Percentiles rank a stretch among this genome's conserved stretches.
Conservation (phyloP, 768 basidiomycete species). For the Suillus plorans region DNA sequence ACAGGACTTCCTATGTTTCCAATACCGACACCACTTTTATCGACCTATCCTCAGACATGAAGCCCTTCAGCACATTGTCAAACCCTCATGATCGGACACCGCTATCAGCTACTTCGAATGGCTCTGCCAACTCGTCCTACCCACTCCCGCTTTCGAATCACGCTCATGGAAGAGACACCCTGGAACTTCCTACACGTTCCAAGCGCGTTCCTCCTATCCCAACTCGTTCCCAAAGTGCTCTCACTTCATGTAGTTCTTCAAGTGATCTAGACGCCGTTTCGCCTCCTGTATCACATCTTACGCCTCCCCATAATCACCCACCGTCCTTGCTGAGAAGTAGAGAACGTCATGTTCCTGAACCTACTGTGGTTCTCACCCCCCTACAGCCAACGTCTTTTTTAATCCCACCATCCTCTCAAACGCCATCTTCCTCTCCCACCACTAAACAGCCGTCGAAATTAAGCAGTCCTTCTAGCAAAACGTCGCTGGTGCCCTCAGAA, state of each 20-base stretch:
- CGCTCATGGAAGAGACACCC: slow-evolving; percentile 14
- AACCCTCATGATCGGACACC: slow-evolving; percentile 23
- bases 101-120: slow-evolving; percentile 26
- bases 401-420: slow-evolving; percentile 35
- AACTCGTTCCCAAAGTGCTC: slow-evolving; percentile 22
- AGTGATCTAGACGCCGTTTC: slow-evolving; percentile 17
- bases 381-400: slow-evolving; percentile 21
- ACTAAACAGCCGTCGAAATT: slow-evolving; percentile 27
- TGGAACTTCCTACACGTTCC: slow-evolving; percentile 27
- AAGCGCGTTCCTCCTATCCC: slow-evolving; percentile 20
- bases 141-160: slow-evolving; percentile 21
- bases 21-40: slow-evolving; percentile 28
- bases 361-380: slow-evolving; percentile 16
- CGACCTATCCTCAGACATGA: slow-evolving; percentile 28
- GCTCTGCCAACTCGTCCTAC: slow-evolving; percentile 21
- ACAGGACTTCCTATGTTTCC: slow-evolving; percentile 12
- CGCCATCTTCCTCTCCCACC: slow-evolving; percentile 29
- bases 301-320: slow-evolving; percentile 29
- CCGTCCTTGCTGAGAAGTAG: slow-evolving; percentile 22
- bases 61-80: slow-evolving; percentile 17
- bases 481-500: slow-evolving; percentile 68
- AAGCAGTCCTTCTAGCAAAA: slow-evolving; percentile 46
- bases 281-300: slow-evolving; percentile 17
- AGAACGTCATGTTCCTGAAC: slow-evolving; percentile 26
- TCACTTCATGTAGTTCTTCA: slow-evolving; percentile 29